These are phyloP conservation scores for Asterophora lycoperdoides DNA, from an alignment of 768 basidiomycete species.

Conservation along the genomic window DNA sequence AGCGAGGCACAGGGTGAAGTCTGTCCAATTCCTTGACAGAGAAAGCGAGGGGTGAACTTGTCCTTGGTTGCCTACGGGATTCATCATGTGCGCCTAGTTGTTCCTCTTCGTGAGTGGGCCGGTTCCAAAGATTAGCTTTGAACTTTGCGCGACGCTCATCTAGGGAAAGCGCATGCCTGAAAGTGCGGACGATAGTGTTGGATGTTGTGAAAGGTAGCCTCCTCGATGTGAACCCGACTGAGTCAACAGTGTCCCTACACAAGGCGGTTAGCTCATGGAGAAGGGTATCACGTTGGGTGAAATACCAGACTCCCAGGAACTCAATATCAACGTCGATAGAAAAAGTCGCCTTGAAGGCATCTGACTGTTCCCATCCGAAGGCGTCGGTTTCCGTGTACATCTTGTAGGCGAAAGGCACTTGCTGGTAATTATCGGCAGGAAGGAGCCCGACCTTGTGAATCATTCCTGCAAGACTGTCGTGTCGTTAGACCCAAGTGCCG, in stretches of 20 bases:
- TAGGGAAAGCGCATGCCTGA: slow-evolving; percentile 63
- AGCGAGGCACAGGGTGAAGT: too few relatives aligned
- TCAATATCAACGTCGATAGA: slow-evolving; percentile 50
- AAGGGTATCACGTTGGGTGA: background rate
- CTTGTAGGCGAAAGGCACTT: slow-evolving; percentile 61
- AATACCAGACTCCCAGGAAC: slow-evolving; percentile 56
- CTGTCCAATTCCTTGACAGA: slow-evolving; percentile 2
- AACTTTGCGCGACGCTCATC: slow-evolving; percentile 62
- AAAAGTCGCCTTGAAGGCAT: slow-evolving; percentile 54
- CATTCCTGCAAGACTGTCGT: slow-evolving; percentile 44
- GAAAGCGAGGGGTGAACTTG: background rate
- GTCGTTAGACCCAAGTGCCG: background rate
- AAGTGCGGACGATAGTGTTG: slow-evolving; percentile 50
- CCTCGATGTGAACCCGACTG: slow-evolving; percentile 51
- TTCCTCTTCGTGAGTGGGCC: slow-evolving; percentile 26
- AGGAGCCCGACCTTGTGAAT: slow-evolving; percentile 48
- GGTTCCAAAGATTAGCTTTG: slow-evolving; percentile 49
- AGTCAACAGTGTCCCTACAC: slow-evolving; percentile 63
- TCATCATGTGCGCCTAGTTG: slow-evolving; percentile 21
- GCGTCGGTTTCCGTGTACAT: slow-evolving; percentile 54
- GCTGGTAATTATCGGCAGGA: slow-evolving; percentile 45
- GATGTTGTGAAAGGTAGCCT: slow-evolving; percentile 56
- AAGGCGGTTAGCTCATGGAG: background rate
- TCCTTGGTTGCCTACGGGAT: background rate
- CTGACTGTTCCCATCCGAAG: slow-evolving; percentile 43